Evolutionary conservation across 345 rosid genomes (phyloP), one percentile per base, ranked within the genome.

Genomic region (Populus davidiana): DNA sequence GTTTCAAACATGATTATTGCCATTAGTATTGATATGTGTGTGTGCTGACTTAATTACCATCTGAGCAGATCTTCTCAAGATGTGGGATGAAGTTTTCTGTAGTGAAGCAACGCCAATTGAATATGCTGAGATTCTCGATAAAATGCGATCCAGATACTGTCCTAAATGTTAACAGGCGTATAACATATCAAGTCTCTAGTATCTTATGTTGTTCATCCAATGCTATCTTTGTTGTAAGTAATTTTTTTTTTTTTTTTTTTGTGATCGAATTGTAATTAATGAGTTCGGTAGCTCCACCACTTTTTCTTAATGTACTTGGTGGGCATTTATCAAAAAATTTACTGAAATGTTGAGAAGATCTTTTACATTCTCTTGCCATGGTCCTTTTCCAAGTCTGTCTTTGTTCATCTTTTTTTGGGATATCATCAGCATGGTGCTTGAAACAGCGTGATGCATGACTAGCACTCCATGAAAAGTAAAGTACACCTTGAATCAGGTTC

Each of bases 41-140:
- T n/a, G 2, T 67, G 8, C 78, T 82, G 73, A 86, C 72, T 41
- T 59, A 31, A 39, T 82, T 50, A 38, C 52, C 52, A 78, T 85
- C 33, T 82, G 68, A 78, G 29, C 91, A 95, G 99, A 93, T 84
- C 91, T 95, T 77, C 63, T 74, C 78, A 89, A 85, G 88, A 64
- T 89, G 73, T 93, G 99, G 98, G 84, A 89, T 44, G 90, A 86
- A 77, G 89, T 85, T 33, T 92, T 93, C 78, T 80, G 93, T 76
- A 81, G 72, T 9, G 84, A 91, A 80, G 88, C 90, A n/a, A 90
- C 91, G 21, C 88, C 89, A 41, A 77, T 88, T 5, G 92, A 90
- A 76, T 78, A 88, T 75, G 88, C 88, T 50, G 92, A 92, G 86
- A 77, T 85, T 68, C 89, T 93, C 38, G 90, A 87, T 80, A 82